Conservation (phyloP, 352 stramenopile genomes). For the Pythium sp. region DNA sequence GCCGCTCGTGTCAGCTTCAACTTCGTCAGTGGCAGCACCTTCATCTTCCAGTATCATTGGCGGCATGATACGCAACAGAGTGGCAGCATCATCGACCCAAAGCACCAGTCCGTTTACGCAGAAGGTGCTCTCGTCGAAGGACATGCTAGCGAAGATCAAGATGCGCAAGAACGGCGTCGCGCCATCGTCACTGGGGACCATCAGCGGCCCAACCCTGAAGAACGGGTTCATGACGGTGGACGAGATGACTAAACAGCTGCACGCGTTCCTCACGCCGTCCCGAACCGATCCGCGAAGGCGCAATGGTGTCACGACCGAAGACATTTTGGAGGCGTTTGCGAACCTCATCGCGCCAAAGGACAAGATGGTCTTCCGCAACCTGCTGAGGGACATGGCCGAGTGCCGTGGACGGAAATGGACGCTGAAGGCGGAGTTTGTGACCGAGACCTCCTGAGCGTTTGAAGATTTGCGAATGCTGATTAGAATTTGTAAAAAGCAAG, state of each 20-base stretch:
- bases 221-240: constrained; percentile 42
- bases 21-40: constrained; percentile 10
- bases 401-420: constrained; percentile 69
- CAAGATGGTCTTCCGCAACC: constrained; percentile 84
- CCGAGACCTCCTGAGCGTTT: constrained; percentile 1
- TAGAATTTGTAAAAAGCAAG: background rate
- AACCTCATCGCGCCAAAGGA: constrained; percentile 82
- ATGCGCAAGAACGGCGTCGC: constrained; percentile 39
- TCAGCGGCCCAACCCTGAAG: constrained; percentile 3
- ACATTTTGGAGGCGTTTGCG: constrained; percentile 88
- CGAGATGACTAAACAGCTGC: constrained; percentile 74
- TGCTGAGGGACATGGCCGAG: constrained; percentile 80
- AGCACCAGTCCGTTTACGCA: constrained; percentile 31
- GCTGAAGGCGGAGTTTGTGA: constrained; percentile 60
- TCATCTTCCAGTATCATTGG: background rate
- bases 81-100: constrained; percentile 2
- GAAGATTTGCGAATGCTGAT: background rate
- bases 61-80: background rate
- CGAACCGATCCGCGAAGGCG: constrained; percentile 17
- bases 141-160: constrained; percentile 73
- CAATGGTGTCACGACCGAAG: constrained; percentile 82
- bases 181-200: background rate
- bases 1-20: constrained; percentile 10
- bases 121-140: constrained; percentile 41
- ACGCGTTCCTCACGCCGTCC: constrained; percentile 69